These are phyloP conservation scores for Aspergillus japonicus DNA, from an alignment of 2,329 filamentous ascomycete genomes.

Conservation along the genomic window DNA sequence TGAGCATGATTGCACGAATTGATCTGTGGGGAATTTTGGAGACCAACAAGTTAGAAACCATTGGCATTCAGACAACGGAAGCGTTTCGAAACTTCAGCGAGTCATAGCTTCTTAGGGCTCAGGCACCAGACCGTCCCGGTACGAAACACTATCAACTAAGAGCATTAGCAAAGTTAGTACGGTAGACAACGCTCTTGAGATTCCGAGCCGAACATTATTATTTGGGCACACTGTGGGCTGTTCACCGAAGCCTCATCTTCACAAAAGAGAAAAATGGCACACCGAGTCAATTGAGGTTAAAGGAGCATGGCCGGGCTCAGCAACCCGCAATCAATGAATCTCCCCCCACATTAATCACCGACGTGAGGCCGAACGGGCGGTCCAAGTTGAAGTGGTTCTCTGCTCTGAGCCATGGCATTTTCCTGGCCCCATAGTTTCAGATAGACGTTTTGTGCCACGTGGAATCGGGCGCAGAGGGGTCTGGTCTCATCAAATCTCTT, in stretches of 20 bases:
- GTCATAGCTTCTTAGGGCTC: neutral
- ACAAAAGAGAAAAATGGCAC: neutral
- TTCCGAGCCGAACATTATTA: no score
- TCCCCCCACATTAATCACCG: slow-evolving; percentile 14
- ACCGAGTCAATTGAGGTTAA: neutral
- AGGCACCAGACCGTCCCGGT: neutral
- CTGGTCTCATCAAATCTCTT: slow-evolving; percentile 8
- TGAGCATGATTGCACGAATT: neutral
- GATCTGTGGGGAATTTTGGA: neutral
- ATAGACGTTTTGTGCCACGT: slow-evolving; percentile 17
- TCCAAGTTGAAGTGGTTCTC: slow-evolving; percentile 17
- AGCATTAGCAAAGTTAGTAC: no score
- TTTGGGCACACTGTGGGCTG: neutral
- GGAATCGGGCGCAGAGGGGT: slow-evolving; percentile 9
- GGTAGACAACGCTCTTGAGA: no score
- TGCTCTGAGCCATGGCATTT: neutral
- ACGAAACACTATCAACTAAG: no score
- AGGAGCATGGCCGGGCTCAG: neutral
- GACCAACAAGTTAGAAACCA: neutral
- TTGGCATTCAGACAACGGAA: neutral
- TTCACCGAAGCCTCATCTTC: neutral
- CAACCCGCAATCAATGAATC: slow-evolving; percentile 11
- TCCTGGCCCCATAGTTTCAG: slow-evolving; percentile 8
- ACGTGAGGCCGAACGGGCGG: slow-evolving; percentile 19
- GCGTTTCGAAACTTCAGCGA: neutral